Conservation (phyloP, 139 green algal species). For the Coccomyxa sp. region DNA sequence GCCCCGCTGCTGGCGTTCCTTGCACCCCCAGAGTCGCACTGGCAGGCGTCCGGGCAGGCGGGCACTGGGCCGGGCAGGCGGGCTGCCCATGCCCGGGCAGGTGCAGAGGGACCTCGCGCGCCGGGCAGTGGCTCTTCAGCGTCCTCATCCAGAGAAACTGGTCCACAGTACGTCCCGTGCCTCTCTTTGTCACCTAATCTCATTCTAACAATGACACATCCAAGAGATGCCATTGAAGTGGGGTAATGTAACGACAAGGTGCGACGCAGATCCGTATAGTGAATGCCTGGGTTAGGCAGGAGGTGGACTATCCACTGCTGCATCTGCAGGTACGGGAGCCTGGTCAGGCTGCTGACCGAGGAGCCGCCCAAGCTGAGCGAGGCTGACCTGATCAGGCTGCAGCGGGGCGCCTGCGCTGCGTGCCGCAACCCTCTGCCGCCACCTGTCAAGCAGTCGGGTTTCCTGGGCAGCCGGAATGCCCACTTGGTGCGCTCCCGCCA, state of each 20-base stretch:
- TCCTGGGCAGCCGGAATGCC: not conserved
- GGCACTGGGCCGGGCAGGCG: too few relatives aligned
- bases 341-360: constrained; percentile 5
- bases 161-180: not conserved
- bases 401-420: not conserved
- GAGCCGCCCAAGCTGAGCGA: not conserved
- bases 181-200: too few relatives aligned
- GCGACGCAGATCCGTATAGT: too few relatives aligned
- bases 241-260: too few relatives aligned
- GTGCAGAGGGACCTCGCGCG: not conserved
- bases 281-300: too few relatives aligned
- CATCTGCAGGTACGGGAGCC: constrained; percentile 5
- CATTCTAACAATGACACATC: too few relatives aligned
- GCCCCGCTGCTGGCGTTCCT: constrained; percentile 6
- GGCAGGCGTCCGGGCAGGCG: not conserved
- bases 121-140: not conserved
- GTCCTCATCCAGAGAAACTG: not conserved
- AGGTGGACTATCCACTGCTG: too few relatives aligned
- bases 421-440: not conserved
- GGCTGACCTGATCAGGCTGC: not conserved
- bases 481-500: not conserved
- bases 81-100: not conserved
- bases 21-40: not conserved
- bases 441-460: not conserved
- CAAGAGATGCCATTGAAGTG: too few relatives aligned